A percentile compares a stretch with the other conserved stretches of the same genome.
Conservation (phyloP, 306 rosid species). For the Myrica gale region DNA sequence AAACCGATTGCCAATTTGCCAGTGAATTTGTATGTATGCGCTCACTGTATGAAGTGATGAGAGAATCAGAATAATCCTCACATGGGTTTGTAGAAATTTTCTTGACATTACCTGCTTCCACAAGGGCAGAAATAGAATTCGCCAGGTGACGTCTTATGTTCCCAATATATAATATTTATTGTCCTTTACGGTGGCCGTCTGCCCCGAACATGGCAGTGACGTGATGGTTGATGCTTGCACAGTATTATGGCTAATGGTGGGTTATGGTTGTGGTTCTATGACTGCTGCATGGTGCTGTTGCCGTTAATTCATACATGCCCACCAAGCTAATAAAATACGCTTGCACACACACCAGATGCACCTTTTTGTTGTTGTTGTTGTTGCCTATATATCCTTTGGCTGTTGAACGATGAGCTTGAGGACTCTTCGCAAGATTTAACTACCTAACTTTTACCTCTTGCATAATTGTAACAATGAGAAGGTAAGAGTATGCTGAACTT, state of each 20-base stretch:
- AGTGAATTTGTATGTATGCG: background rate
- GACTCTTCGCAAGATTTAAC: background rate
- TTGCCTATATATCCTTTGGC: background rate
- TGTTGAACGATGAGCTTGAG: background rate
- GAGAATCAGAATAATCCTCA: background rate
- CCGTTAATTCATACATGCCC: too few relatives aligned
- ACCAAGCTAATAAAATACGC: too few relatives aligned
- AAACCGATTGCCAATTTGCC: background rate
- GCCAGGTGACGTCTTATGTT: background rate
- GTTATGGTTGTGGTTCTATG: background rate
- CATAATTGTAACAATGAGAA: background rate
- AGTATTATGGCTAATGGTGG: background rate
- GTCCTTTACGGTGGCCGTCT: background rate
- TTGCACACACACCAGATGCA: too few relatives aligned
- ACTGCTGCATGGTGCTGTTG: background rate
- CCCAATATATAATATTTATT: background rate
- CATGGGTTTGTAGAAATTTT: background rate
- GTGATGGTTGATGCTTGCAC: conserved; percentile 1
- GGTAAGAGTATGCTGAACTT: background rate
- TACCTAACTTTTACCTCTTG: background rate
- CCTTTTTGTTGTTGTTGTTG: too few relatives aligned
- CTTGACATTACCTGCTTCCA: background rate
- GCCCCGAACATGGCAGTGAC: background rate
- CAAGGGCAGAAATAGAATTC: background rate
- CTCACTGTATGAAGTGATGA: background rate